These are phyloP conservation scores for Quercus bicolor DNA, from an alignment of 306 rosid species.

Conservation along the genomic window DNA sequence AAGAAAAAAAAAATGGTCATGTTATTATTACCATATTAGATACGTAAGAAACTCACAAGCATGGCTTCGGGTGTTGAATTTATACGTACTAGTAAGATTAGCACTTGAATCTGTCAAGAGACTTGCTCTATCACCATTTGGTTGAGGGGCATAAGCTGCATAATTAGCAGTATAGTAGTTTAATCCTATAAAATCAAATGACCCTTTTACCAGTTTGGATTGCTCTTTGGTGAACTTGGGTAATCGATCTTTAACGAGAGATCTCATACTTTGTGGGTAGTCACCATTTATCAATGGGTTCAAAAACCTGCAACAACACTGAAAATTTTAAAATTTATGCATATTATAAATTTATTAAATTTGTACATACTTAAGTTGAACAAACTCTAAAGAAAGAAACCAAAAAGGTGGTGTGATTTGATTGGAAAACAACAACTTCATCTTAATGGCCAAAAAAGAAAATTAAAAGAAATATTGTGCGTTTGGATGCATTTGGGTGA, in stretches of 20 bases:
- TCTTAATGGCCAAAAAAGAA: too few species aligned
- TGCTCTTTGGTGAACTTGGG: conserved; percentile 45
- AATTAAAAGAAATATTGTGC: too few species aligned
- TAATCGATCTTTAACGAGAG: conserved; percentile 36
- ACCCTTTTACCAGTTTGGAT: conserved; percentile 39
- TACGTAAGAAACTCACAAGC: background rate
- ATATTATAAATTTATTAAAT: too few species aligned
- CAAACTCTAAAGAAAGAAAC: too few species aligned
- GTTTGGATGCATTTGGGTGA: too few species aligned
- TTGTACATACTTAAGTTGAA: too few species aligned
- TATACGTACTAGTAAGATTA: conserved; percentile 31
- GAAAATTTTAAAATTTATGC: background rate
- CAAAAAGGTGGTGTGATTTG: too few species aligned
- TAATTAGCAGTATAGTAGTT: conserved; percentile 53
- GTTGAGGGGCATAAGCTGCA: conserved; percentile 30
- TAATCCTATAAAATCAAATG: conserved; percentile 60
- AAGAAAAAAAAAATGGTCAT: background rate
- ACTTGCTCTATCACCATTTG: conserved; percentile 6
- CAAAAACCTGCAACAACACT: conserved; percentile 44
- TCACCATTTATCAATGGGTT: conserved; percentile 53
- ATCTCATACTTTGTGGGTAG: conserved; percentile 49
- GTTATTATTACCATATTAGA: background rate
- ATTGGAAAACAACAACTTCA: too few species aligned
- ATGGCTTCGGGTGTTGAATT: background rate
- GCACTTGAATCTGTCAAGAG: conserved; percentile 28